Base-by-base conservation (phyloP, 257 asterid species). In the Solanum peruvianum region DNA sequence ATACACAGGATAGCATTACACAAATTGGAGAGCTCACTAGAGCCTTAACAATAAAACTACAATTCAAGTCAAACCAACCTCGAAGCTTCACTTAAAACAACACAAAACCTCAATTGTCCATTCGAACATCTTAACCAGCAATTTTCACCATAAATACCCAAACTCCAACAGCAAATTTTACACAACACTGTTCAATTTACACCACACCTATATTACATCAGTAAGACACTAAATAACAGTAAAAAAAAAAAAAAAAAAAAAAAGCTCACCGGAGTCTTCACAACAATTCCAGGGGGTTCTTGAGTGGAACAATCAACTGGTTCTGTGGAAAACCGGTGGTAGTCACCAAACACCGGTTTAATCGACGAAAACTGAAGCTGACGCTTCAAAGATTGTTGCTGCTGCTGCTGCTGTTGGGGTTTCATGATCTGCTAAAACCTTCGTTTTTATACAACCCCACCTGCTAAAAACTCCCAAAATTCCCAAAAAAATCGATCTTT, bases 291-390 rank as follows among this genome's bases (percentile, higher is more conserved):
- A 87, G 96, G 93, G 20, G 93, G 90, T 83, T 93, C 93, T 66
- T 88, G 95, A 88, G 89, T 87, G 11, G 88, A 39, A 87, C 58
- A 90, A 75, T 83, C 90, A 37, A 71, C 89, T 45, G 93, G 66
- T 86, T 89, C 93, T 76, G 89, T 91, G 84, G 93, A 88, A 90
- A 95, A 93, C 89, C 88, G 95, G 87, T 94, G 98, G 91, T 94
- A 93, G 89, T 92, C 98, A 9, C 95, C 96, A 86, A 92, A 93
- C 37, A 95, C 96, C 80, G 96, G 97, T 90, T 92, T 93, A 91
- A 88, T 86, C 42, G 96, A 91, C 85, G 95, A 88, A 88, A 93
- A 93, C 45, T 95, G 88, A 88, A 94, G 91, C 94, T 93, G 98
- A 62, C 93, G 92, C 87, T 91, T 91, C 69, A 94, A 87, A 88